phyloP scores from a whole-genome alignment of 805 yeast species.

The Ogataea parapolymorpha region DNA sequence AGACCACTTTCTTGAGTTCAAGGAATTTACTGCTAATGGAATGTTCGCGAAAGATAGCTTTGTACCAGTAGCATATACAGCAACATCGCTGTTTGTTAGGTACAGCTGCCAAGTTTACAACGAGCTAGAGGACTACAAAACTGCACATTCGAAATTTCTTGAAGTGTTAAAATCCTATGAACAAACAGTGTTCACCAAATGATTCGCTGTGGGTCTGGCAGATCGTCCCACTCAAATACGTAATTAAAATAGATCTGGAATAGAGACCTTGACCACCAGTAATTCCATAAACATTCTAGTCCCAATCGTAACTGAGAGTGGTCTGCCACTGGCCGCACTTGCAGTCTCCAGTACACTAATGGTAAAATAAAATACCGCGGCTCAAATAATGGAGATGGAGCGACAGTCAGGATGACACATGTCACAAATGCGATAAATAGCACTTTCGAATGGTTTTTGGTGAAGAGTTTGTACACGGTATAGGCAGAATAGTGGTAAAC shows the following conservation, averaged over 20 bases:
- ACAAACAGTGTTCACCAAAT: slow-evolving; percentile 62
- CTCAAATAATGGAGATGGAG: slow-evolving; percentile 91
- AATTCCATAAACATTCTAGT: slow-evolving; percentile 62
- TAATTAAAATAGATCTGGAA: slow-evolving; percentile 54
- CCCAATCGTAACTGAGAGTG: slow-evolving; percentile 36
- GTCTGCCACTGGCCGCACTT: slow-evolving; percentile 40
- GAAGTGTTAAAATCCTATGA: slow-evolving; percentile 28
- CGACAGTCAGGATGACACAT: slow-evolving; percentile 57
- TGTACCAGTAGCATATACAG: slow-evolving; percentile 44
- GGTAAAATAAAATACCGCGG: slow-evolving; percentile 92
- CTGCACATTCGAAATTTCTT: slow-evolving; percentile 41
- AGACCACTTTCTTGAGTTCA: neutral
- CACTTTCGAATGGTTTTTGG: slow-evolving; percentile 24
- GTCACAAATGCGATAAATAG: slow-evolving; percentile 49
- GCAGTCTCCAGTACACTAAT: slow-evolving; percentile 67
- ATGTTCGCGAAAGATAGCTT: slow-evolving; percentile 39
- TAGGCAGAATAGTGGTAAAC: slow-evolving; percentile 59
- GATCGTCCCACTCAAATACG: slow-evolving; percentile 67
- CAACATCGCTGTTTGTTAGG: slow-evolving; percentile 42
- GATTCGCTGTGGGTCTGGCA: slow-evolving; percentile 67
- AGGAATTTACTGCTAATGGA: neutral
- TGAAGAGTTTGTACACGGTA: slow-evolving; percentile 22
- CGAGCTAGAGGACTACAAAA: slow-evolving; percentile 50
- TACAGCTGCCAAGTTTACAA: slow-evolving; percentile 61
- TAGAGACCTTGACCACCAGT: slow-evolving; percentile 50